phyloP scores from a whole-genome alignment of 495 filamentous ascomycete genomes.

The Daldinia caldariorum region DNA sequence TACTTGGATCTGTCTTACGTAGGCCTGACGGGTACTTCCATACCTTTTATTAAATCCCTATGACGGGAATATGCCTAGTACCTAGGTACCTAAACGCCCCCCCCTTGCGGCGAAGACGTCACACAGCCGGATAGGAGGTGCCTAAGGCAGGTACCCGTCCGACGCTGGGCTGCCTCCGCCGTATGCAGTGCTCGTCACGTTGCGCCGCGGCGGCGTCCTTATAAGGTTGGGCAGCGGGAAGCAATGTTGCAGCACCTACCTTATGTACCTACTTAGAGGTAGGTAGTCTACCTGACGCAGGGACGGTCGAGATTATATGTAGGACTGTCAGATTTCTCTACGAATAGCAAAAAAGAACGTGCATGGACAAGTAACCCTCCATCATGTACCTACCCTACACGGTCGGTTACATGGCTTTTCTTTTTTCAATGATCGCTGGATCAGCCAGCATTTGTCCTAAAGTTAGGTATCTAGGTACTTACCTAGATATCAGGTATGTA shows the following conservation, averaged over 20 bases:
- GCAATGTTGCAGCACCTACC: constrained; percentile 17
- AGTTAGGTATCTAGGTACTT: neutral
- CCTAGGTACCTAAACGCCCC: neutral
- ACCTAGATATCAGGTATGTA: too few species aligned
- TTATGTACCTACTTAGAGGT: too few species aligned
- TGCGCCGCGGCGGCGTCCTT: neutral
- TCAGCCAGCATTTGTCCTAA: neutral
- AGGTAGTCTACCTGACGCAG: constrained; percentile 5
- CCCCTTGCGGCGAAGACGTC: neutral
- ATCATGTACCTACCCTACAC: neutral
- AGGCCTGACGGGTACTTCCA: neutral
- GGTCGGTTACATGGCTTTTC: neutral
- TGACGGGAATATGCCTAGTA: too few species aligned
- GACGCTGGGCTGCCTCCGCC: neutral
- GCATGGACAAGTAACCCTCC: neutral
- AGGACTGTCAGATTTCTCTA: neutral
- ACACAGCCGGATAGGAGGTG: neutral
- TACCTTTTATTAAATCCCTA: too few species aligned
- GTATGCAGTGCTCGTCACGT: constrained; percentile 3
- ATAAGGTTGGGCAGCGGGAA: constrained; percentile 5
- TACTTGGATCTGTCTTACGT: constrained; percentile 7
- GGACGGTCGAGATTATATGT: neutral
- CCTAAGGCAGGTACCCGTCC: constrained; percentile 6
- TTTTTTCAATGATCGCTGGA: neutral
- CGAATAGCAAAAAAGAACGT: neutral